These are phyloP conservation scores for Podospora anserina DNA, from an alignment of 495 filamentous ascomycete genomes.

Conservation along the genomic window DNA sequence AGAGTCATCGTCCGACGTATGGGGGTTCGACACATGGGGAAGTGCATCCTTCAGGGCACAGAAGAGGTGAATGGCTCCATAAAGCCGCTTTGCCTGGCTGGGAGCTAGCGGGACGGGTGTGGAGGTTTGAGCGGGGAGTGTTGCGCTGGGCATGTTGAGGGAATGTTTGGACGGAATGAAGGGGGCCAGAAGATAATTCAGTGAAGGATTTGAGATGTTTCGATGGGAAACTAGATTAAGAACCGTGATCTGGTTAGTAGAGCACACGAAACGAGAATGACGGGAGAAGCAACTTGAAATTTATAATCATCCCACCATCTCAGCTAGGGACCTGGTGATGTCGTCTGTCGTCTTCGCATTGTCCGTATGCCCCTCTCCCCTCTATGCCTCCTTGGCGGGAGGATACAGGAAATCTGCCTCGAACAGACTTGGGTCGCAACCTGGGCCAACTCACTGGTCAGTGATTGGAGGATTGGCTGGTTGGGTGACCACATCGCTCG, in stretches of 20 bases:
- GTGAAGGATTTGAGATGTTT: background rate
- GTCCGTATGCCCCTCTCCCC: background rate
- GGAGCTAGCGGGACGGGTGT: background rate
- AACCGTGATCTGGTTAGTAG: background rate
- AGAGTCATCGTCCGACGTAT: background rate
- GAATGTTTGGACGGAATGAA: too few species aligned
- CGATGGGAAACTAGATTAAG: background rate
- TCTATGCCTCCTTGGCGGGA: background rate
- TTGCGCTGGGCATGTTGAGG: background rate
- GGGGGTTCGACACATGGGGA: background rate
- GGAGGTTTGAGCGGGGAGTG: background rate
- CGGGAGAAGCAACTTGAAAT: background rate
- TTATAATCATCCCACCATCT: background rate
- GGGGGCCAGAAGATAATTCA: too few species aligned
- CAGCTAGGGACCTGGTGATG: background rate
- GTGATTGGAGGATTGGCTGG: background rate
- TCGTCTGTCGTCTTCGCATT: background rate
- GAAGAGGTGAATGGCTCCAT: background rate
- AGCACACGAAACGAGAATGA: background rate
- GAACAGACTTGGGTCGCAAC: background rate
- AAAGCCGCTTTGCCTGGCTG: background rate
- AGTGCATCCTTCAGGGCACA: background rate
- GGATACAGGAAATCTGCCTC: constrained; percentile 3
- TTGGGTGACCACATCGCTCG: background rate
- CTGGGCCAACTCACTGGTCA: background rate